Evolutionary conservation across 768 basidiomycete genomes (phyloP), one percentile per base, ranked within the genome.

Genomic region (button mushroom (Agaricus bisporus)): DNA sequence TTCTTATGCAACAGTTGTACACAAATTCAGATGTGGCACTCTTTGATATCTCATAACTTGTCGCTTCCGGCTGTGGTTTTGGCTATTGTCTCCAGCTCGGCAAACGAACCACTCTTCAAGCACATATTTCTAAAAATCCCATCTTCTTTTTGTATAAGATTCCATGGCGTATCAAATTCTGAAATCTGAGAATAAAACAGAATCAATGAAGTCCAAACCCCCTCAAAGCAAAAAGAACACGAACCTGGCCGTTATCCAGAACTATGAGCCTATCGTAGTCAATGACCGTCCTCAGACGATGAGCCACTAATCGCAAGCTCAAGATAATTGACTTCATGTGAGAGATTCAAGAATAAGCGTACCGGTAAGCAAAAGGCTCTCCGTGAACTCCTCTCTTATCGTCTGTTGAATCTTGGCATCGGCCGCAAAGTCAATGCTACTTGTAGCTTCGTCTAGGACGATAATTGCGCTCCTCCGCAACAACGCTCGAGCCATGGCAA

Each of bases 331-430:
- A 28, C 38, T 35, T 11, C 15, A 8, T 5, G 3, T 25, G 18
- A 42, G 11, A 4, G 29, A 11, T 10, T 8, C 14, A n/a, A 5
- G 38, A 39, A 39, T 17, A n/a, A 4, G 70, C 80, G 9, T 59
- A 86, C 87, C 79, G 4, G 88, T 91, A 45, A 94, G 64, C 41
- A 93, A 66, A 39, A 92, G 70, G 7, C 85, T 87, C 41, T 82
- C 76, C 5, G 74, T 80, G 64, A 95, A 95, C 61, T 95, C 90
- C 59, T 88, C 85, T 5, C 92, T 75, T 44, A 97, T 94, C 1
- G 92, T 87, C 28, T 80, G 74, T 64, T 95, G 93, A 52, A 95
- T 95, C 70, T 92, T 93, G 7, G 87, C 80, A 61, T 95, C 94
- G 39, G 93, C 92, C 11, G 82, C 85, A 60, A 92, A 87, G 63